Percentiles rank a stretch among this genome's conserved stretches.
Evolutionary conservation across 2,329 filamentous ascomycete genomes (phyloP).

Genomic region (Emergomyces pasteurianus): DNA sequence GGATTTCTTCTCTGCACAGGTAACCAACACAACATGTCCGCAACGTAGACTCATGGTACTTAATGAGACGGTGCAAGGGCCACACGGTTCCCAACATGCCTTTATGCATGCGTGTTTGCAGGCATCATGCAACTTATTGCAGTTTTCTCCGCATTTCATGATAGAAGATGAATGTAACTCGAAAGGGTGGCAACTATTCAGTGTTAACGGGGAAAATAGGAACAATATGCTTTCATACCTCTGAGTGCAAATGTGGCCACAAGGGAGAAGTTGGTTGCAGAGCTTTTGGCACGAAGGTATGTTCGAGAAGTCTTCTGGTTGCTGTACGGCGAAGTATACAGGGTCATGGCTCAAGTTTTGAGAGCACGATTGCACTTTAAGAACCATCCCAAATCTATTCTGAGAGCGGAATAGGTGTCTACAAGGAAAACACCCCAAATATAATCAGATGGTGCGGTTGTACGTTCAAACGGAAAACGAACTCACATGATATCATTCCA

Average conservation of each 20-base stretch:
- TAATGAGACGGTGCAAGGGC: conserved; percentile 6
- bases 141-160: conserved; percentile 12
- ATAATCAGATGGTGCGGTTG: not conserved
- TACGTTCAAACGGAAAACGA: not conserved
- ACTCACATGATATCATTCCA: conserved; percentile 17
- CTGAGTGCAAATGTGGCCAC: conserved; percentile 15
- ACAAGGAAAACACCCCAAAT: not conserved
- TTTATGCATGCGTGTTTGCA: conserved; percentile 13
- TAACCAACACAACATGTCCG: conserved; percentile 9
- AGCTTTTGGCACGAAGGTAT: conserved; percentile 12
- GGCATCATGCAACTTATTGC: conserved; percentile 6
- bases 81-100: conserved; percentile 13
- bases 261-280: conserved; percentile 14
- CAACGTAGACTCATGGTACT: conserved; percentile 10
- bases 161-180: conserved; percentile 9
- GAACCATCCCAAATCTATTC: conserved; percentile 13
- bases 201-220: not conserved
- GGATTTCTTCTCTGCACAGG: conserved; percentile 9
- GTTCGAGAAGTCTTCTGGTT: conserved; percentile 15
- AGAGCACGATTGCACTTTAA: conserved; percentile 15
- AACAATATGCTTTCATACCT: not conserved
- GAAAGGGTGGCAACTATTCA: conserved; percentile 12
- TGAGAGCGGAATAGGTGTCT: conserved; percentile 12
- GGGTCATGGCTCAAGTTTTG: conserved; percentile 12
- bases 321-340: conserved; percentile 4